Evolutionary conservation across 2,329 filamentous ascomycete genomes (phyloP).

Genomic region (Sordariomycetes sp.): DNA sequence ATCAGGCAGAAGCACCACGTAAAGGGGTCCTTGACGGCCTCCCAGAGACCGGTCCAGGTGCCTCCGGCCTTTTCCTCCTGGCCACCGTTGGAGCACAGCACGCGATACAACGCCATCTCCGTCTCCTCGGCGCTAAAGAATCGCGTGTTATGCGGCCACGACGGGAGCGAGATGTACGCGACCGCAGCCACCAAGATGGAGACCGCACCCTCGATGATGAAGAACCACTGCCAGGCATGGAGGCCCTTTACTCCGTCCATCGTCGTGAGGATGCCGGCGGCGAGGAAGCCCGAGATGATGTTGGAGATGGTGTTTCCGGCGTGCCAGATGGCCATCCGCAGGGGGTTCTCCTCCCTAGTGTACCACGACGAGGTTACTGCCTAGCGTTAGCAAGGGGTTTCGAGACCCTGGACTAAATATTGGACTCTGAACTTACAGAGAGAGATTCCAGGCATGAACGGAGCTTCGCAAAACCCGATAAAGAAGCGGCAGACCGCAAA

Average conservation of each 20-base stretch:
- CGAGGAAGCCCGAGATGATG: constrained; percentile 30
- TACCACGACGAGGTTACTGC: constrained; percentile 30
- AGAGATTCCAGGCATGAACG: constrained; percentile 35
- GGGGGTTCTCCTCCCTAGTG: constrained; percentile 27
- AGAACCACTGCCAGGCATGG: constrained; percentile 30
- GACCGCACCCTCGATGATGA: constrained; percentile 10
- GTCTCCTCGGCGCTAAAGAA: constrained; percentile 22
- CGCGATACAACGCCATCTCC: constrained; percentile 22
- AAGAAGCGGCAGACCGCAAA: constrained; percentile 15
- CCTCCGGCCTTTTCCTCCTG: constrained; percentile 21
- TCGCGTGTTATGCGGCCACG: constrained; percentile 20
- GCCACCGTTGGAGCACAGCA: constrained; percentile 23
- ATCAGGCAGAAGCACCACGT: constrained; percentile 27
- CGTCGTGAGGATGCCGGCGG: constrained; percentile 28
- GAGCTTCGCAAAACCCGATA: constrained; percentile 17
- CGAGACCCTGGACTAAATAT: neutral
- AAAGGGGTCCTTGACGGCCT: constrained; percentile 21
- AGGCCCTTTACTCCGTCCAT: constrained; percentile 27
- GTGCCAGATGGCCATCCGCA: constrained; percentile 29
- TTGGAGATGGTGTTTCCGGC: constrained; percentile 31
- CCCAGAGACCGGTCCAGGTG: constrained; percentile 22
- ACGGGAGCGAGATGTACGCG: constrained; percentile 21
- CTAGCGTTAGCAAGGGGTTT: neutral
- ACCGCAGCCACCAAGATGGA: constrained; percentile 19
- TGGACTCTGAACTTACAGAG: constrained; percentile 16